Evolutionary conservation across 129 eudicot species (phyloP).

Genomic region (Smallanthus sonchifolius): DNA sequence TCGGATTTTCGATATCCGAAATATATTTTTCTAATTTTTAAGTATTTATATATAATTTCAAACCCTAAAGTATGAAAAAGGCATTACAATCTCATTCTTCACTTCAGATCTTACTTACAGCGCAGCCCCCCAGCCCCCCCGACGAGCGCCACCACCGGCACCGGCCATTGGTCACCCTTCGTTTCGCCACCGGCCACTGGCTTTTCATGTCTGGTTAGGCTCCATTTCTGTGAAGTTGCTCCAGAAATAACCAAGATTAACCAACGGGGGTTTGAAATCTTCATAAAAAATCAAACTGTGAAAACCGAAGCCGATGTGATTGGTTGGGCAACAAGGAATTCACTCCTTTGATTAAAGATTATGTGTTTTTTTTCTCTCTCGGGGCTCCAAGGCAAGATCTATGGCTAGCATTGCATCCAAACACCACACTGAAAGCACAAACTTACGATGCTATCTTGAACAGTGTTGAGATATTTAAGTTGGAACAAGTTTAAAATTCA

Average conservation of each 20-base stretch:
- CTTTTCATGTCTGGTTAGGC: too few relatives aligned
- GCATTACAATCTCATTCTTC: too few relatives aligned
- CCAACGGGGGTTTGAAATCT: slow-evolving; percentile 70
- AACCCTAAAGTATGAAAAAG: too few relatives aligned
- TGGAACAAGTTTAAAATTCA: slow-evolving; percentile 22
- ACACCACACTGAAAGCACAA: slow-evolving; percentile 12
- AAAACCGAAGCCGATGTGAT: slow-evolving; percentile 51
- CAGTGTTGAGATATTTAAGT: slow-evolving; percentile 84
- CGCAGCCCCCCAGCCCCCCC: too few relatives aligned
- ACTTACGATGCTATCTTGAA: slow-evolving; percentile 64
- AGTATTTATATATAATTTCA: too few relatives aligned
- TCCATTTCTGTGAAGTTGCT: too few relatives aligned
- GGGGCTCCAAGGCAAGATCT: slow-evolving; percentile 59
- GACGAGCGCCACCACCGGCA: too few relatives aligned
- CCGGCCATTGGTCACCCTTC: too few relatives aligned
- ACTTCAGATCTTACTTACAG: too few relatives aligned
- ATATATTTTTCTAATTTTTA: too few relatives aligned
- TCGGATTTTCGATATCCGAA: too few relatives aligned
- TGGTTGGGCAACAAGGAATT: slow-evolving; percentile 38
- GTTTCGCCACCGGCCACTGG: too few relatives aligned
- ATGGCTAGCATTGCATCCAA: slow-evolving; percentile 71
- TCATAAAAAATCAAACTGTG: slow-evolving; percentile 69
- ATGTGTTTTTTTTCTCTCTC: slow-evolving; percentile 38
- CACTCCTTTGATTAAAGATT: slow-evolving; percentile 52
- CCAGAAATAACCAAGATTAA: slow-evolving; percentile 26